Evolutionary conservation across 179 eudicot genomes (phyloP).

Genomic region (Amaranthus tricolor): DNA sequence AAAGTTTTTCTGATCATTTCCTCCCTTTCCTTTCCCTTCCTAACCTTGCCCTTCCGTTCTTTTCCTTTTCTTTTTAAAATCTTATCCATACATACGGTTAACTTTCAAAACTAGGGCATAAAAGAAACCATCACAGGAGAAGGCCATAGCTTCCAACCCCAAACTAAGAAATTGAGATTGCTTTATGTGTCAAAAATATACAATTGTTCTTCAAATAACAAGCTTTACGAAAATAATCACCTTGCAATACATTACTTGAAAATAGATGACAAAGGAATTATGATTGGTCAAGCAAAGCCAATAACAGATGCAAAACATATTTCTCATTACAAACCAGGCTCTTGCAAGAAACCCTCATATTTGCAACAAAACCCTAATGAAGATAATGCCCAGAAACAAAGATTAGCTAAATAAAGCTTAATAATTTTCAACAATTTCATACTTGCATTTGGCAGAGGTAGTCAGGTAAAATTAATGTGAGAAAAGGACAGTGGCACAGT

Average conservation of each 20-base stretch:
- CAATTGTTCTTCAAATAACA: background rate
- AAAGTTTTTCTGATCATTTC: too few species aligned
- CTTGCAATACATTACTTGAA: background rate
- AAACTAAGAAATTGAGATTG: background rate
- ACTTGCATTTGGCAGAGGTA: background rate
- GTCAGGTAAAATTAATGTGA: too few species aligned
- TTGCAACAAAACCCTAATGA: conserved; percentile 9
- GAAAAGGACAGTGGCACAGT: too few species aligned
- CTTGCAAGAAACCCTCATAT: background rate
- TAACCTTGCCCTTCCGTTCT: too few species aligned
- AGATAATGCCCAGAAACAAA: background rate
- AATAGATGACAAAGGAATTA: background rate
- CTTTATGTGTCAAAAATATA: background rate
- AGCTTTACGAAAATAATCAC: too few species aligned
- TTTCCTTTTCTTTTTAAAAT: too few species aligned
- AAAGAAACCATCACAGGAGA: background rate
- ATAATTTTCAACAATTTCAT: background rate
- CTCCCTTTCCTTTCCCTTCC: too few species aligned
- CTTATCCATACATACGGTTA: too few species aligned
- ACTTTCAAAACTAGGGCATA: background rate
- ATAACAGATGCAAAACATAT: background rate
- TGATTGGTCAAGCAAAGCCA: background rate
- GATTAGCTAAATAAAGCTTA: background rate
- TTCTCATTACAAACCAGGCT: background rate
- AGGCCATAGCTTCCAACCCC: background rate